Conservation (phyloP, 768 basidiomycete genomes). For the Psilocybe cyanescens region DNA sequence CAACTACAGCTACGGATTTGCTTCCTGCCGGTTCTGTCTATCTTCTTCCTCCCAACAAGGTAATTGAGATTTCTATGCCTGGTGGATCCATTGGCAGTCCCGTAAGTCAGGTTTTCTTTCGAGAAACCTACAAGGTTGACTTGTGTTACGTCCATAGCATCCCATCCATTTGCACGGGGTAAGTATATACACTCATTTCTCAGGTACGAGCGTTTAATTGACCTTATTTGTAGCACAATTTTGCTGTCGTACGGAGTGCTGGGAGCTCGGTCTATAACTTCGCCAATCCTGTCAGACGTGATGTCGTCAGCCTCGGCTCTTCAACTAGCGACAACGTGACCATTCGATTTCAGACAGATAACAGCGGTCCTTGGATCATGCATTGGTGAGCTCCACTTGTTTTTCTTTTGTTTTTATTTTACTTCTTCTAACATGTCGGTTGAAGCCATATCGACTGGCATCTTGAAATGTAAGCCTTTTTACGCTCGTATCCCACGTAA, state of each 20-base stretch:
- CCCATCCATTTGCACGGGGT: slow-evolving; percentile 50
- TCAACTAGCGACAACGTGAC: slow-evolving; percentile 40
- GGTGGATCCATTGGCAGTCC: slow-evolving; percentile 37
- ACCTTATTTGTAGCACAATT: slow-evolving; percentile 29
- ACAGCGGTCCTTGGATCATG: slow-evolving; percentile 57
- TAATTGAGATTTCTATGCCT: slow-evolving; percentile 50
- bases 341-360: slow-evolving; percentile 65
- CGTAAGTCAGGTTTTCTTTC: slow-evolving; percentile 24
- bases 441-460: slow-evolving; percentile 50
- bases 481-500: not conserved
- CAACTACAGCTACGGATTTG: slow-evolving; percentile 34
- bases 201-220: not conserved
- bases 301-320: slow-evolving; percentile 37
- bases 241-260: slow-evolving; percentile 44
- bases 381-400: slow-evolving; percentile 28
- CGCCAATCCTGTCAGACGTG: slow-evolving; percentile 50
- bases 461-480: slow-evolving; percentile 35
- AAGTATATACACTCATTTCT: slow-evolving; percentile 2
- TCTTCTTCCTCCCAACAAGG: slow-evolving; percentile 39
- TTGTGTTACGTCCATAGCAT: slow-evolving; percentile 26
- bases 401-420: not conserved
- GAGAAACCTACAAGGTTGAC: not conserved
- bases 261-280: slow-evolving; percentile 41
- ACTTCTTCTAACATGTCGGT: not conserved
- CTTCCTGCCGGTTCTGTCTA: slow-evolving; percentile 44